Base-by-base conservation (phyloP, 192 early-diverging fungal genomes). In the Spizellomyces punctatus region DNA sequence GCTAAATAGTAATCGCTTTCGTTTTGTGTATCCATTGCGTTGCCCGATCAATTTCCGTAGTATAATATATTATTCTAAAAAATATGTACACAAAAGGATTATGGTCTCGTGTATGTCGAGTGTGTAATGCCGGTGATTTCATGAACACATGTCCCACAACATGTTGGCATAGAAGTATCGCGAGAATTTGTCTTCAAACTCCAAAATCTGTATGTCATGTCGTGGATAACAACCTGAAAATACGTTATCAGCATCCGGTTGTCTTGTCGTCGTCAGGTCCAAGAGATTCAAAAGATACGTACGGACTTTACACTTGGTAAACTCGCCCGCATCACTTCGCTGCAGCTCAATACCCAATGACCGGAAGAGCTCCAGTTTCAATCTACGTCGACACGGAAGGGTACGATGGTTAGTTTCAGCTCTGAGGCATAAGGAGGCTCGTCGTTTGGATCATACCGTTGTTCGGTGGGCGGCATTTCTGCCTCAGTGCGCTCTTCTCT, bases 121-220 rank as follows among this genome's bases (percentile, higher is more conserved):
- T 36, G 27, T 36, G 27, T 36, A 36, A 36, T 36, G 27, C 27
- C 27, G 3, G 27, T 3, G 27, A 36, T 36, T 3, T 36, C 27
- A 36, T 36, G 36, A 22, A 57, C 71, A 56, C 6, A 60, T 52
- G 14, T 72, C 71, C 71, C 71, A 72, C 48, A 72, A 41, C 46
- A 72, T 14, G 49, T 72, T 72, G 10, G 71, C 71, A 55, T 72
- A 72, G 36, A 45, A 72, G 46, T 43, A 72, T 17, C 71, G 71
- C 41, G 71, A 72, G 50, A 64, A 72, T 55, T 72, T 72, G 71
- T 72, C 71, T 16, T 36, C 71, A 56, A 72, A 72, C 19, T 72
- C 71, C 10, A 63, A 43, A 42, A 64, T 56, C 43, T 72, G 48
- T 6, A 72, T 72, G 42, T 72, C 71, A 7, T 64, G 42, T 21